phyloP scores from a whole-genome alignment of 1,284 basidiomycete genomes.

The Cutaneotrichosporon curvatum region DNA sequence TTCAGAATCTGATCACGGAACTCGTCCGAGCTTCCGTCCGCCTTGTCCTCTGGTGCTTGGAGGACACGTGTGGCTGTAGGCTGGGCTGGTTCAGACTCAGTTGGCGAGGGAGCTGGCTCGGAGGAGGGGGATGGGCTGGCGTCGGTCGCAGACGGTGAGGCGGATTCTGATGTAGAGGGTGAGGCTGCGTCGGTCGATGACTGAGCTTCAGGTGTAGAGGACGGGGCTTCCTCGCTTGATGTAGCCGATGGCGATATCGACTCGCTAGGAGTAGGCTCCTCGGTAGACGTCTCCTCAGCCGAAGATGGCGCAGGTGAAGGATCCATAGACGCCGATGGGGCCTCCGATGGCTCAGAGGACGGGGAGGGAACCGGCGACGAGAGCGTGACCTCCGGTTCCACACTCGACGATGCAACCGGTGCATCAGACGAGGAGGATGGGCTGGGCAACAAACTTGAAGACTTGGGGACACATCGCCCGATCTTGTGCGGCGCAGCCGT shows the following conservation, averaged over 20 bases:
- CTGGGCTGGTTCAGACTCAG: neutral
- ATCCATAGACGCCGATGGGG: neutral
- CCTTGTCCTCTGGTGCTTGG: neutral
- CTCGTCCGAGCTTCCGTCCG: slow-evolving; percentile 1
- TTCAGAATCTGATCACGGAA: slow-evolving; percentile 18
- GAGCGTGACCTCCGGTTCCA: too few relatives aligned
- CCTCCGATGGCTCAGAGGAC: slow-evolving; percentile 15
- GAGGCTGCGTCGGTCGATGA: too few relatives aligned
- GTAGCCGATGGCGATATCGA: slow-evolving; percentile 8
- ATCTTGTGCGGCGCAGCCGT: slow-evolving; percentile 1
- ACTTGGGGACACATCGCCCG: too few relatives aligned
- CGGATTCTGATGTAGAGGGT: too few relatives aligned
- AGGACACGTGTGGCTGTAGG: neutral
- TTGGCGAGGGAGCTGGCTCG: too few relatives aligned
- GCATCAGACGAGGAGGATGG: too few relatives aligned
- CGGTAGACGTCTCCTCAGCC: neutral
- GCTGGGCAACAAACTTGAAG: too few relatives aligned
- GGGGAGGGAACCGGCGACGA: slow-evolving; percentile 29
- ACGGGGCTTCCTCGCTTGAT: slow-evolving; percentile 27
- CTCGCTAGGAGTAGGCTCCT: slow-evolving; percentile 9
- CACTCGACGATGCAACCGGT: too few relatives aligned
- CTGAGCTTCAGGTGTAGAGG: too few relatives aligned
- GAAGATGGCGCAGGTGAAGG: neutral
- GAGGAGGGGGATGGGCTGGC: neutral
- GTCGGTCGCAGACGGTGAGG: slow-evolving; percentile 1